Base-by-base conservation (phyloP, 2,329 filamentous ascomycete genomes). In the Ophiosphaerella narmari region DNA sequence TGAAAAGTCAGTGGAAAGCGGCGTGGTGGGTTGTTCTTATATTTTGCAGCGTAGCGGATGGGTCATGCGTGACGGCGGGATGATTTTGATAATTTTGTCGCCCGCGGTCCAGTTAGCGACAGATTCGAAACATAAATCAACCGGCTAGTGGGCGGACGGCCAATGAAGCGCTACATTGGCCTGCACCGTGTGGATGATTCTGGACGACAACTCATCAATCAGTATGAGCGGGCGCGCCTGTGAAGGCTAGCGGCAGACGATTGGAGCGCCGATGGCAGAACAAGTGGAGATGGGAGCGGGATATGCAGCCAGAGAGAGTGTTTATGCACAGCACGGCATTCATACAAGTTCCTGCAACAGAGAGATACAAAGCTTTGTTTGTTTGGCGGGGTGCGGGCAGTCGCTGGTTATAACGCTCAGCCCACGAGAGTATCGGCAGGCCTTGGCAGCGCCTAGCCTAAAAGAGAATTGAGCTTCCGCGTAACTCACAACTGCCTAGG, bases 51-150 rank as follows among this genome's bases (percentile, higher is more conserved):
- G 64, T 38, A 52, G 51, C 52, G 50, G 52, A 51, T 43, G 57
- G 68, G 70, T 73, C 70, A 73, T 70, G 70, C 54, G 70, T 64
- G 66, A 68, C 66, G 64, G 66, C 68, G 68, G 67, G 67, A 67
- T 69, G 66, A 62, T 57, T 63, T 39, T 59, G 48, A 59, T 54
- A 52, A 51, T 55, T 59, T 67, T 59, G 60, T 64, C 57, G 60
- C 60, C 61, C 59, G 57, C 61, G 39, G 57, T 50, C 62, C 67
- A 70, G 58, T 71, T 62, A 70, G 57, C 63, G 62, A 57, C 51
- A 37, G 57, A 24, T 55, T 48, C 66, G 68, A 72, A 72, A 73
- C 70, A 67, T 60, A 71, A 68, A 64, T 49, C 39, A 61, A 61
- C 42, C 59, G 65, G 62, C 68, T 71, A 71, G 62, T 48, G 48